Evolutionary conservation across 768 basidiomycete genomes (phyloP).

Genomic region (Hypholoma fasciculare): DNA sequence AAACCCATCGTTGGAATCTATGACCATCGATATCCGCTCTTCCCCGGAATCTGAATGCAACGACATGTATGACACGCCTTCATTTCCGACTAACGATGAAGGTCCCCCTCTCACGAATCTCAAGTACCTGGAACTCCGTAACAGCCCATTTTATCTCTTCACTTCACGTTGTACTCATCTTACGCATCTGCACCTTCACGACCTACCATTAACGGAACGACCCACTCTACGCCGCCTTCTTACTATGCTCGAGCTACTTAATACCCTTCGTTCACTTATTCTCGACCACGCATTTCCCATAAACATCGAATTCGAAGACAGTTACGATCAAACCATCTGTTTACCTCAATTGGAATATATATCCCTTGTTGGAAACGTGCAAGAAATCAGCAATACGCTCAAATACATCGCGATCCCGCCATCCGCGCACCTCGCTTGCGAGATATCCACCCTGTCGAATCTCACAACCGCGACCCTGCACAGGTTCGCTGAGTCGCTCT

Average conservation of each 20-base stretch:
- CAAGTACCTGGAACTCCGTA: slow-evolving; percentile 33
- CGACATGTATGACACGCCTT: slow-evolving; percentile 24
- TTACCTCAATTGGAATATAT: slow-evolving; percentile 28
- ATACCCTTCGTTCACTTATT: slow-evolving; percentile 32
- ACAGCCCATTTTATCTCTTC: slow-evolving; percentile 36
- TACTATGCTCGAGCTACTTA: slow-evolving; percentile 30
- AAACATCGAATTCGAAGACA: slow-evolving; percentile 17
- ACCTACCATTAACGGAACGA: slow-evolving; percentile 36
- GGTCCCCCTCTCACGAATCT: slow-evolving; percentile 31
- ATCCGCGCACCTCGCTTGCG: slow-evolving; percentile 22
- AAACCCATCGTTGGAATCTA: slow-evolving; percentile 32
- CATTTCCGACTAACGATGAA: slow-evolving; percentile 20
- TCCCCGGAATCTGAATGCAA: slow-evolving; percentile 13
- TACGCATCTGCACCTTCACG: slow-evolving; percentile 33
- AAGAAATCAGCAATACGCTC: slow-evolving; percentile 29
- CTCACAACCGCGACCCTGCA: slow-evolving; percentile 22
- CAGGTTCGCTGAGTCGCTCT: slow-evolving; percentile 27
- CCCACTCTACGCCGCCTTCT: slow-evolving; percentile 33
- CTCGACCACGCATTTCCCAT: slow-evolving; percentile 35
- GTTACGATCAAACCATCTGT: slow-evolving; percentile 17
- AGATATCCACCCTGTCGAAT: slow-evolving; percentile 28
- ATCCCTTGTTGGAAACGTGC: slow-evolving; percentile 31
- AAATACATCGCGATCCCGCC: slow-evolving; percentile 29
- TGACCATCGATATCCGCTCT: slow-evolving; percentile 31
- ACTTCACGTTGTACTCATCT: slow-evolving; percentile 35